Conservation (phyloP, 1,284 basidiomycete genomes). For the Mycena sp. region DNA sequence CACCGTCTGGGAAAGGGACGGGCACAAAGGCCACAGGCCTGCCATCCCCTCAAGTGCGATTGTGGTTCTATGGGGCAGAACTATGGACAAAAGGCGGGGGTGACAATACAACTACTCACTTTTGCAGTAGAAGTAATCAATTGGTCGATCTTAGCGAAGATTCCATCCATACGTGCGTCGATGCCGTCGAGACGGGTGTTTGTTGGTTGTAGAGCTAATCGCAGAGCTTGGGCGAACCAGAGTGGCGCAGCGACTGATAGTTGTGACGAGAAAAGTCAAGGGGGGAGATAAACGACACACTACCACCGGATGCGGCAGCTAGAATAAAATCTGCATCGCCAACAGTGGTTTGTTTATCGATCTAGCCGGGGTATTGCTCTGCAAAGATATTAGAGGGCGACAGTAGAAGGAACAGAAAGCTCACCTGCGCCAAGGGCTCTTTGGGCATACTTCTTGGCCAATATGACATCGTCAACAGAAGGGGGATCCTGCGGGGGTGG, state of each 20-base stretch:
- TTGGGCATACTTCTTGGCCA: not conserved
- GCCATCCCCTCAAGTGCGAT: not conserved
- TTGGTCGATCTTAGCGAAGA: not conserved
- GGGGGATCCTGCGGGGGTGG: not conserved
- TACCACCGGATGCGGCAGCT: conserved; percentile 4
- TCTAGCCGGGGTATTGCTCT: not conserved
- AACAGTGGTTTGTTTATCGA: not conserved
- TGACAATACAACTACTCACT: not conserved
- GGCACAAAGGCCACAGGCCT: not conserved
- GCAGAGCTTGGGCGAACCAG: not conserved
- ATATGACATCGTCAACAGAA: conserved; percentile 6
- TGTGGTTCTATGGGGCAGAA: not conserved
- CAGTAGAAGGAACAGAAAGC: not conserved
- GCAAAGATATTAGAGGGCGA: not conserved
- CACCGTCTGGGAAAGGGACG: not conserved
- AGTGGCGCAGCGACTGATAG: not conserved
- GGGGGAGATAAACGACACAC: not conserved
- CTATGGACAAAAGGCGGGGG: not conserved
- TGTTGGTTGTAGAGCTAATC: not conserved
- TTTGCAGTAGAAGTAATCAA: not conserved
- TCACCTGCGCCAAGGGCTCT: conserved; percentile 1
- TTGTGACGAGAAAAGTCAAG: not conserved
- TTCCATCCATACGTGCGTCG: not conserved
- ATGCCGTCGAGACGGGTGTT: not conserved
- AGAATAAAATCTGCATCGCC: conserved; percentile 1